Evolutionary conservation across 495 filamentous ascomycete genomes (phyloP), one percentile per base, ranked within the genome.

Genomic region (Penicillium desertorum): DNA sequence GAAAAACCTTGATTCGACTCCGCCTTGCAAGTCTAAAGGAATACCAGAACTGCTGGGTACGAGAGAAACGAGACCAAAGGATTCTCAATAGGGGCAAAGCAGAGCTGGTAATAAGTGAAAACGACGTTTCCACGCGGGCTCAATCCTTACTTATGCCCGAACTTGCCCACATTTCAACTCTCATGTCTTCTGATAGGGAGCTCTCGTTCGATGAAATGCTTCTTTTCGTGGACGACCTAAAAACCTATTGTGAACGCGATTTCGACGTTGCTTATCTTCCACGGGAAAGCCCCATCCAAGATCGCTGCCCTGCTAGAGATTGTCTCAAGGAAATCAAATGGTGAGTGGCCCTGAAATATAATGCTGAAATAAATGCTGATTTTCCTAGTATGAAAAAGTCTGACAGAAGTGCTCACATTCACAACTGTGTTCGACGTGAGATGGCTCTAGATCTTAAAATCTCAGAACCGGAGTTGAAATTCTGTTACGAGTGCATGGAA

Each of bases 201-300:
- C 62, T 65, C 41, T 62, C 51, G 19, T 56, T 62, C 45, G 9
- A 64, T 51, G 36, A 62, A 49, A 64, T 57, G 37, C 65, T 67
- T 39, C 48, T 64, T 54, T 64, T 64, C 16, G 57, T 58, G 46
- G 23, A 62, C 16, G 50, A 67, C 30, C 50, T 67, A 50, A 56
- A 59, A 51, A 57, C 10, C 42, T 19, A 62, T 23, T 68, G 47
- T 62, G 19, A 39, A 41, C 45, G 43, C 42, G 56, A 65, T 52
- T 64, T 60, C 44, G 57, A 59, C 34, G 56, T 68, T 22, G 51
- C 60, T 50, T 68, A 66, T 50, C 60, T 66, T 50, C 62, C 49
- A 34, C 37, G 39, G 25, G 61, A 62, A 58, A 61, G 51, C 49
- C 60, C 53, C 12, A 41, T 63, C 22, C 16, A 67, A 60, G 53